Conservation (phyloP, 108 stramenopile genomes). For the Nitzschia sp. region DNA sequence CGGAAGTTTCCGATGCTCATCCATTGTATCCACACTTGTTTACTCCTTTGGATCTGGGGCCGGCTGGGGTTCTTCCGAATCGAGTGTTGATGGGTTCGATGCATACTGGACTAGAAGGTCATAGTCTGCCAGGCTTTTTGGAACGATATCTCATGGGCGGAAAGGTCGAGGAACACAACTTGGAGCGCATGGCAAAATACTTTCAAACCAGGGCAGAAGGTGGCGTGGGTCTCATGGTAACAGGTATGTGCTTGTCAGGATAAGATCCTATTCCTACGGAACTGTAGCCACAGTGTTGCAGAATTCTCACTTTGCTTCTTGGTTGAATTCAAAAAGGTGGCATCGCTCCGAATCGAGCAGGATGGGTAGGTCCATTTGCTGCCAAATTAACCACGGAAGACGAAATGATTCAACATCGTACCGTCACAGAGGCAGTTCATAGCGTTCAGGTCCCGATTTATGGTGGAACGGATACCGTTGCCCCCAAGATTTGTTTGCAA, state of each 20-base stretch:
- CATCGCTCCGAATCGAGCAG: conserved; percentile 90
- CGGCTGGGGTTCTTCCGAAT: conserved; percentile 78
- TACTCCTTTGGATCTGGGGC: conserved; percentile 65
- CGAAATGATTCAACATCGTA: conserved; percentile 86
- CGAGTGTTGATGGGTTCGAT: conserved; percentile 96
- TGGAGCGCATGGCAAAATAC: conserved; percentile 92
- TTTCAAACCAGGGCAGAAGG: conserved; percentile 92
- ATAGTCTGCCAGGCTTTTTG: conserved; percentile 63
- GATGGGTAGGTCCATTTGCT: conserved; percentile 92
- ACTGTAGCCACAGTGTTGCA: too few species aligned
- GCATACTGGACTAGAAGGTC: conserved; percentile 95
- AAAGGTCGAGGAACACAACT: conserved; percentile 11
- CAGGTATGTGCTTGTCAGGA: conserved; percentile 64
- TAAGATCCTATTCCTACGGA: not conserved
- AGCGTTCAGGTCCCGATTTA: conserved; percentile 67
- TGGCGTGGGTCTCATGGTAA: conserved; percentile 95
- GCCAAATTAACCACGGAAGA: conserved; percentile 80
- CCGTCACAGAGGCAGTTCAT: conserved; percentile 93
- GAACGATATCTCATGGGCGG: conserved; percentile 37
- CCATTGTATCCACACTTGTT: conserved; percentile 71
- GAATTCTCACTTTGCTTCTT: not conserved
- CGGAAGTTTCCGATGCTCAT: conserved; percentile 7
- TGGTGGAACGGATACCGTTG: conserved; percentile 30
- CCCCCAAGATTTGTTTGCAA: conserved; percentile 81
- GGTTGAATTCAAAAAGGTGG: conserved; percentile 41